Evolutionary conservation across 345 rosid genomes (phyloP).

Genomic region (Carallia pectinifolia): DNA sequence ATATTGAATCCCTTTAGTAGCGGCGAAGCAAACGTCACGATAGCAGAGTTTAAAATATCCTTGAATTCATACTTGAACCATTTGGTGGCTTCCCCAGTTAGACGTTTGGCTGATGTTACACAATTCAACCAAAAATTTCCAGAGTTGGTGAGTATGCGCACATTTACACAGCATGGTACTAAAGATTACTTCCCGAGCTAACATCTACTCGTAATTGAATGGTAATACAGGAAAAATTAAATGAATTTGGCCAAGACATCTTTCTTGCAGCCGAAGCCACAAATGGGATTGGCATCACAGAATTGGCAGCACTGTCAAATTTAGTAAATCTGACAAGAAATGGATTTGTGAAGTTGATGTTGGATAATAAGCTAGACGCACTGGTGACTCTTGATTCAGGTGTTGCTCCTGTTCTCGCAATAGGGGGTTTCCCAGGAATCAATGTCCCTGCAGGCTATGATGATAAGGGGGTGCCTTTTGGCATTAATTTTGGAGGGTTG

Average conservation of each 20-base stretch:
- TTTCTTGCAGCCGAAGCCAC: constrained; percentile 44
- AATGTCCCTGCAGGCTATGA: constrained; percentile 65
- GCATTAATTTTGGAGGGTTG: constrained; percentile 60
- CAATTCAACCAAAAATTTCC: constrained; percentile 45
- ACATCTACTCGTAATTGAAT: not conserved
- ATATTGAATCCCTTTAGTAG: constrained; percentile 19
- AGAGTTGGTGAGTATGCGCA: constrained; percentile 31
- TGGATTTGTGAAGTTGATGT: constrained; percentile 59
- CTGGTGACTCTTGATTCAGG: constrained; percentile 33
- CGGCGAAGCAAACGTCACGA: constrained; percentile 35
- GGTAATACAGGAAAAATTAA: constrained; percentile 44
- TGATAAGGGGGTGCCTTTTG: constrained; percentile 50
- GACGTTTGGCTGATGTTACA: constrained; percentile 57
- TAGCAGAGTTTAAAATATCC: constrained; percentile 58
- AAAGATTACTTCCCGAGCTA: not conserved
- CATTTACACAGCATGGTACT: too few relatives aligned
- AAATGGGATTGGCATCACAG: constrained; percentile 32
- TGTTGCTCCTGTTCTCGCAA: constrained; percentile 41
- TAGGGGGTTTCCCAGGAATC: constrained; percentile 70
- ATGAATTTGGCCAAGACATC: constrained; percentile 47
- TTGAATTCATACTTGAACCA: constrained; percentile 47
- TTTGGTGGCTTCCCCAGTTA: constrained; percentile 49
- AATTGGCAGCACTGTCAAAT: constrained; percentile 29
- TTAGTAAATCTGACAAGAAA: constrained; percentile 32
- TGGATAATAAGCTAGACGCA: constrained; percentile 50